Percentiles rank a stretch among this genome's conserved stretches.
Evolutionary conservation across 805 yeast species (phyloP).

Genomic region (Candida tallmaniae): DNA sequence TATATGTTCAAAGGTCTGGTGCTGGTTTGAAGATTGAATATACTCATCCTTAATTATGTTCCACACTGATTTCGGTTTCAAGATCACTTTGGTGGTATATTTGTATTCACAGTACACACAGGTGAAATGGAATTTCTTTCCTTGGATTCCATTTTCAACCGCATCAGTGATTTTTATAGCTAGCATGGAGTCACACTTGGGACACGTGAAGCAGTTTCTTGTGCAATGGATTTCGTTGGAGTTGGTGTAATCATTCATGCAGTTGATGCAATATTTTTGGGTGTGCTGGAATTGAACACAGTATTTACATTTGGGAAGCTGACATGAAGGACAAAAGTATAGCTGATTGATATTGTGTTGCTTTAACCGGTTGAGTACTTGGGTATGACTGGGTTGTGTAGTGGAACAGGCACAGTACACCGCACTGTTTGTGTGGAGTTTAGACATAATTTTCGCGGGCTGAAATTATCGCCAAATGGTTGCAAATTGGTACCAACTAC

Average conservation of each 20-base stretch:
- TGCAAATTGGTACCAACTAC: too few relatives aligned
- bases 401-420: conserved; percentile 6
- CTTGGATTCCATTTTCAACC: conserved; percentile 12
- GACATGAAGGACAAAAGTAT: conserved; percentile 36
- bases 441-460: too few relatives aligned
- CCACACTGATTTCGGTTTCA: conserved; percentile 38
- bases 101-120: conserved; percentile 34
- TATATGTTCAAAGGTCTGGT: conserved; percentile 1
- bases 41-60: conserved; percentile 16
- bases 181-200: conserved; percentile 26
- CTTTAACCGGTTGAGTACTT: not conserved
- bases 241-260: conserved; percentile 32
- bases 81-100: conserved; percentile 32
- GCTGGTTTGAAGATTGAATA: not conserved
- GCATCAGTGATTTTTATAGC: conserved; percentile 16
- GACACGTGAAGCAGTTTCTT: conserved; percentile 40
- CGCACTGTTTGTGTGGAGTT: not conserved
- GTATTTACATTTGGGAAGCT: conserved; percentile 20
- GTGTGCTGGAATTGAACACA: conserved; percentile 23
- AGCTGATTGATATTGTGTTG: conserved; percentile 15
- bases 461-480: too few relatives aligned
- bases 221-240: conserved; percentile 19
- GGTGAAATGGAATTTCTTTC: conserved; percentile 34
- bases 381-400: not conserved
- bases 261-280: conserved; percentile 33